These are phyloP conservation scores for Amauroascus niger DNA, from an alignment of 2,329 filamentous ascomycete genomes.

Conservation along the genomic window DNA sequence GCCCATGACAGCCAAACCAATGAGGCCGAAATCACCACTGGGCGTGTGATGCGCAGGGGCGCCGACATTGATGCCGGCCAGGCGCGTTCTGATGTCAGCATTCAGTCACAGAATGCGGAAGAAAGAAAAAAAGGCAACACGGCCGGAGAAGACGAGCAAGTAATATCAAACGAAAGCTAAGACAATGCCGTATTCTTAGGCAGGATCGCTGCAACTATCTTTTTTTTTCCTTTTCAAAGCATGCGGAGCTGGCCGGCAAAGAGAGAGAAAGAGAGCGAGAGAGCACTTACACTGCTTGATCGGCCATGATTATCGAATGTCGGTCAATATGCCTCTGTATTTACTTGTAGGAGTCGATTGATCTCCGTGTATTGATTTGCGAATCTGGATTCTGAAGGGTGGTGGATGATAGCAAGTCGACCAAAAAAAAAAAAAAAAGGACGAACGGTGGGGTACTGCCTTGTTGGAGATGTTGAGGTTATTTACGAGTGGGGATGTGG, in stretches of 20 bases:
- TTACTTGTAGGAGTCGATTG: neutral
- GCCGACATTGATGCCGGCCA: constrained; percentile 63
- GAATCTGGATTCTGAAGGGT: neutral
- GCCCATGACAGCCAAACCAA: constrained; percentile 83
- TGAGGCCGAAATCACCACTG: constrained; percentile 82
- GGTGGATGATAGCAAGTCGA: neutral
- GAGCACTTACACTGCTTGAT: constrained; percentile 16
- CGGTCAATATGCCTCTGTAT: neutral
- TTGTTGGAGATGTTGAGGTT: constrained; percentile 6
- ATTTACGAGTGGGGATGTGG: constrained; percentile 7
- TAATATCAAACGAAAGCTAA: neutral
- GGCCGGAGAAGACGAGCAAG: neutral
- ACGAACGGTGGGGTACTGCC: constrained; percentile 6
- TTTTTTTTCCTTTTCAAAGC: too few species aligned
- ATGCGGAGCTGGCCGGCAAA: neutral
- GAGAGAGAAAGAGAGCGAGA: neutral
- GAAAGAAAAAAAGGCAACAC: neutral
- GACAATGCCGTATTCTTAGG: neutral
- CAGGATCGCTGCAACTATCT: neutral
- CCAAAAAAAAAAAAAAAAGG: too few species aligned
- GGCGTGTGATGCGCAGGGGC: constrained; percentile 45
- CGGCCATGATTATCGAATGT: constrained; percentile 5
- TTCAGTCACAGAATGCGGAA: neutral
- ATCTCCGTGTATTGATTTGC: neutral
- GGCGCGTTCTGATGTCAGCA: constrained; percentile 38